Evolutionary conservation across 202 grass and related monocot genomes (phyloP).

Genomic region (Elaeis oleifera): DNA sequence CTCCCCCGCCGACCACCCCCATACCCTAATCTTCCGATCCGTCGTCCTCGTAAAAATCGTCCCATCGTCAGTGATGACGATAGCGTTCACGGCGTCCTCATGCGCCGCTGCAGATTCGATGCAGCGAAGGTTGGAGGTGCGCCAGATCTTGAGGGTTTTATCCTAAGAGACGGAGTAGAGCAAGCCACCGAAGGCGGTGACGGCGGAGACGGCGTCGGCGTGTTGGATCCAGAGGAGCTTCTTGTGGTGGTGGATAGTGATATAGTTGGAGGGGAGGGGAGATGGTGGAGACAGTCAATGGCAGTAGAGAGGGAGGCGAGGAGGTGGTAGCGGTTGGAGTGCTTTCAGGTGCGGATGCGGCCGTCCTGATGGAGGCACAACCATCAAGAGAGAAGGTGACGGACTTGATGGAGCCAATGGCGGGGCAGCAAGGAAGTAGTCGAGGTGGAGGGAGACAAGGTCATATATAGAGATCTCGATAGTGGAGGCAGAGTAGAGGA

Average conservation of each 20-base stretch:
- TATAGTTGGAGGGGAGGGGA: conserved; percentile 62
- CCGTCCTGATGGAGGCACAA: no score
- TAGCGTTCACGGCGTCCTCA: conserved; percentile 79
- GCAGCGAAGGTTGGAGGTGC: conserved; percentile 55
- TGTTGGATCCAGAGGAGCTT: neutral
- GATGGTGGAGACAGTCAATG: conserved; percentile 44
- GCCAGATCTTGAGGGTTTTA: conserved; percentile 84
- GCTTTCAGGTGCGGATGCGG: no score
- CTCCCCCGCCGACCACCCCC: conserved; percentile 27
- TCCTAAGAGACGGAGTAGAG: conserved; percentile 97
- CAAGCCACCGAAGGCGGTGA: conserved; percentile 32
- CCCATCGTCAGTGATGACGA: conserved; percentile 53
- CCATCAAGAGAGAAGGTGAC: no score
- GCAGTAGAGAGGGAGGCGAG: conserved; percentile 50
- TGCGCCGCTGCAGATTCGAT: conserved; percentile 64
- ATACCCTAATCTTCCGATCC: conserved; percentile 54
- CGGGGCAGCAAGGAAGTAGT: conserved; percentile 5
- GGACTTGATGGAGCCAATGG: conserved; percentile 46
- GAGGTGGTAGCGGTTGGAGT: conserved; percentile 22
- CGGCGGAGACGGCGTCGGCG: conserved; percentile 47
- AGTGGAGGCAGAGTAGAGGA: conserved; percentile 7
- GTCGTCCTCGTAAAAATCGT: conserved; percentile 66
- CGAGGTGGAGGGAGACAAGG: conserved; percentile 24
- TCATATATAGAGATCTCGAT: conserved; percentile 26
- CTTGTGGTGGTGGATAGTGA: conserved; percentile 47